Percentiles rank a stretch among this genome's conserved stretches.
These are phyloP conservation scores for Craterostigma plantagineum DNA, from an alignment of 257 asterid genomes.

Conservation along the genomic window DNA sequence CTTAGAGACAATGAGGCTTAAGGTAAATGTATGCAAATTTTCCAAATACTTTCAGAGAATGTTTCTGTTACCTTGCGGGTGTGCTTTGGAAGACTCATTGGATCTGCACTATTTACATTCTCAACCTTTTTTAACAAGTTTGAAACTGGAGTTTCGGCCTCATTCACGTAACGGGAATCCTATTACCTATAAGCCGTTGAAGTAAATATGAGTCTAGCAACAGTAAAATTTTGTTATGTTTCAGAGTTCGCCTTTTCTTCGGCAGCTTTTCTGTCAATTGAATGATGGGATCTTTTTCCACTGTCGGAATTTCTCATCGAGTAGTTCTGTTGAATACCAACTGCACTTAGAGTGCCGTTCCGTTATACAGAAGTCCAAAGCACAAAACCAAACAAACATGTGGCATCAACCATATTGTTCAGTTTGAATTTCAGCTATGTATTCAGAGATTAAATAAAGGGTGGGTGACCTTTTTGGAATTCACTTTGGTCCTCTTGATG, in stretches of 20 bases:
- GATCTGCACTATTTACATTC: constrained; percentile 37
- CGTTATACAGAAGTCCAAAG: no score
- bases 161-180: constrained; percentile 41
- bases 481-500: constrained; percentile 84
- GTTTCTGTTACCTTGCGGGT: constrained; percentile 52
- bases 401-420: background rate
- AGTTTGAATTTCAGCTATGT: constrained; percentile 1
- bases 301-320: constrained; percentile 38
- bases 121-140: constrained; percentile 53
- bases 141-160: constrained; percentile 57
- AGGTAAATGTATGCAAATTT: background rate
- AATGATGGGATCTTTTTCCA: constrained; percentile 25
- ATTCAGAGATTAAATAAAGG: constrained; percentile 5
- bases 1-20: constrained; percentile 18
- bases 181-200: constrained; percentile 13
- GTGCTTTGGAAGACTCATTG: constrained; percentile 42
- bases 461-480: constrained; percentile 71
- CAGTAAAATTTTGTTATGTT: no score
- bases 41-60: no score
- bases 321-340: constrained; percentile 40
- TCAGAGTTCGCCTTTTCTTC: constrained; percentile 47
- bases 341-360: no score
- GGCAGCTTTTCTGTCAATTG: constrained; percentile 23
- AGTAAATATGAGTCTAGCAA: no score
- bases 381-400: no score